These are phyloP conservation scores for Isoetes taiwanensis DNA, from an alignment of 75 land plant genomes.

Conservation along the genomic window DNA sequence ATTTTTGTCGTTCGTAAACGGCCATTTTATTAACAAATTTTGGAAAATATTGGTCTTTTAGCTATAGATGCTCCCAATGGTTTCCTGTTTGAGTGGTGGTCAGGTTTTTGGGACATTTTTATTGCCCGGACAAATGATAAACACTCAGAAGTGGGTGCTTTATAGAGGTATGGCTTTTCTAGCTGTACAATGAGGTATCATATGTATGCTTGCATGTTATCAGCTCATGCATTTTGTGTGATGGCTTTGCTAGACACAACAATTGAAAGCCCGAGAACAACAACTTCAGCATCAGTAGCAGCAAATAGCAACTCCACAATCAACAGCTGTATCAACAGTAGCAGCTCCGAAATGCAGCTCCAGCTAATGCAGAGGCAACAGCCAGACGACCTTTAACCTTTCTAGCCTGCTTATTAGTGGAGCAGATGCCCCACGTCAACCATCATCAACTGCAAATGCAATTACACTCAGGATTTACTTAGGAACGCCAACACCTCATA, in stretches of 20 bases:
- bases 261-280: too few relatives aligned
- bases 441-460: not conserved
- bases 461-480: not conserved
- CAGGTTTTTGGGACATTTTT: constrained; percentile 5
- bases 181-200: not conserved
- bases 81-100: constrained; percentile 4
- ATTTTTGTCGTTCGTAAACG: too few relatives aligned
- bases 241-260: not conserved
- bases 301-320: not conserved
- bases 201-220: too few relatives aligned
- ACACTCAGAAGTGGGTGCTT: not conserved
- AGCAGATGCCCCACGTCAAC: too few relatives aligned
- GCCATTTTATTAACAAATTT: not conserved
- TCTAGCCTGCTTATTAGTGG: not conserved
- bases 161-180: not conserved
- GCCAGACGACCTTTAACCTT: not conserved
- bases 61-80: constrained; percentile 4
- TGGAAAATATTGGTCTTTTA: not conserved
- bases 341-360: not conserved
- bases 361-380: not conserved
- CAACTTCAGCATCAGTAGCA: not conserved
- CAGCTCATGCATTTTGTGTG: not conserved
- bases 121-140: constrained; percentile 6
- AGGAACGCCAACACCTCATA: not conserved
- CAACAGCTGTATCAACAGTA: not conserved